Conservation (phyloP, 78 protist genomes). For the Dictyostelium citrinum region DNA sequence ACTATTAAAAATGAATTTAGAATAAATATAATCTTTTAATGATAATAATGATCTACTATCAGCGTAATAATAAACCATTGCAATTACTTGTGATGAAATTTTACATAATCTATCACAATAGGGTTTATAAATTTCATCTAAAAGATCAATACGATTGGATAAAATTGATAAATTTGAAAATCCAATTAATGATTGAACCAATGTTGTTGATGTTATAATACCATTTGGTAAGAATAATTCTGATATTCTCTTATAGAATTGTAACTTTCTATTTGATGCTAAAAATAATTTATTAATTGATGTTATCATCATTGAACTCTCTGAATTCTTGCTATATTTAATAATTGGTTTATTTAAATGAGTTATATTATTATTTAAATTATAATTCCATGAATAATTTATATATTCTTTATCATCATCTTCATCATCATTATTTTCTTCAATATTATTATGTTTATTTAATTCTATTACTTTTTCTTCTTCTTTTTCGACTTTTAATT, state of each 20-base stretch:
- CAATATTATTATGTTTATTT: neutral
- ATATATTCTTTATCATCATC: neutral
- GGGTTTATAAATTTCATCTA: neutral
- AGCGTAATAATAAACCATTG: neutral
- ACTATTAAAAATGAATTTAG: neutral
- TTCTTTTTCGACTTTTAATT: too few species aligned
- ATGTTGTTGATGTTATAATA: neutral
- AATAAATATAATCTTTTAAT: neutral
- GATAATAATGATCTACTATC: neutral
- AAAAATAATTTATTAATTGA: neutral
- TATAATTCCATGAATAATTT: neutral
- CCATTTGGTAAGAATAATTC: neutral
- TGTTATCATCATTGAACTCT: neutral
- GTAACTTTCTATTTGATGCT: neutral
- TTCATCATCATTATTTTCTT: neutral
- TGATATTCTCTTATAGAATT: neutral
- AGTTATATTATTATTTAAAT: neutral
- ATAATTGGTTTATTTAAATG: neutral
- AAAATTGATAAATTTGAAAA: neutral
- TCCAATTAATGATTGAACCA: neutral
- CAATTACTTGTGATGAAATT: neutral
- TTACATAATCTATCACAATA: neutral
- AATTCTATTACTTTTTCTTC: too few species aligned
- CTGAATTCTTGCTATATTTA: neutral
- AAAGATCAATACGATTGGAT: neutral